These are phyloP conservation scores for Metschnikowia vanudenii DNA, from an alignment of 805 yeast species.

Conservation along the genomic window DNA sequence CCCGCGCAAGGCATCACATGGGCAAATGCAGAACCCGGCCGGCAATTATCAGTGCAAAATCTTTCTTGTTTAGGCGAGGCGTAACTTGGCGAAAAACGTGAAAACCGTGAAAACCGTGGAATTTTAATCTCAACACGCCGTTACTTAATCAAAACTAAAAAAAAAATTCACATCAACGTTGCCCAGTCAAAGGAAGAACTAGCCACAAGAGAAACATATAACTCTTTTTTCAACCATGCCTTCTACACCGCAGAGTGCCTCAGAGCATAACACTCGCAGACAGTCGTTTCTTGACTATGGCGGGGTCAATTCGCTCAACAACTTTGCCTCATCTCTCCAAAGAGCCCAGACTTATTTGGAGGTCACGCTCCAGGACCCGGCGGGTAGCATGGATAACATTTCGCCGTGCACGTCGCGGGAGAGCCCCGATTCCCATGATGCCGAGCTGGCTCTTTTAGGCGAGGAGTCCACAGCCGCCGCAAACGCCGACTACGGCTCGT, in stretches of 20 bases:
- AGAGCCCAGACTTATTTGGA: conserved; percentile 31
- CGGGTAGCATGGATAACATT: conserved; percentile 1
- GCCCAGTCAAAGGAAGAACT: too few species aligned
- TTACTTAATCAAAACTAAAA: too few species aligned
- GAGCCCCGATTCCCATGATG: neutral
- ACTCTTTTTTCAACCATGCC: neutral
- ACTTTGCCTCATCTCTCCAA: conserved; percentile 40
- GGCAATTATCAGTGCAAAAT: too few species aligned
- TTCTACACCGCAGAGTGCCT: neutral
- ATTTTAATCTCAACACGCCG: too few species aligned
- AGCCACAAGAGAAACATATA: neutral
- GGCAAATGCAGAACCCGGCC: too few species aligned
- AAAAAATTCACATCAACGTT: too few species aligned
- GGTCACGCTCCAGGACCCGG: conserved; percentile 2
- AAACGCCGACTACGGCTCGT: neutral
- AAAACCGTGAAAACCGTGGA: too few species aligned
- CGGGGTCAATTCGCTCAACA: conserved; percentile 36
- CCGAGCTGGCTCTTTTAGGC: conserved; percentile 1
- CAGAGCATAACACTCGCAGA: conserved; percentile 19
- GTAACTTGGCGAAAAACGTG: too few species aligned
- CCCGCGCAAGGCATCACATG: too few species aligned
- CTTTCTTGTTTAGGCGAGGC: too few species aligned
- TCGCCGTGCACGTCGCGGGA: conserved; percentile 19
- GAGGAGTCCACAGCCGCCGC: neutral
- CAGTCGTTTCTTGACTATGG: conserved; percentile 33